Evolutionary conservation across 176 grass and related monocot genomes (phyloP).

Genomic region (Lolium multiflorum): DNA sequence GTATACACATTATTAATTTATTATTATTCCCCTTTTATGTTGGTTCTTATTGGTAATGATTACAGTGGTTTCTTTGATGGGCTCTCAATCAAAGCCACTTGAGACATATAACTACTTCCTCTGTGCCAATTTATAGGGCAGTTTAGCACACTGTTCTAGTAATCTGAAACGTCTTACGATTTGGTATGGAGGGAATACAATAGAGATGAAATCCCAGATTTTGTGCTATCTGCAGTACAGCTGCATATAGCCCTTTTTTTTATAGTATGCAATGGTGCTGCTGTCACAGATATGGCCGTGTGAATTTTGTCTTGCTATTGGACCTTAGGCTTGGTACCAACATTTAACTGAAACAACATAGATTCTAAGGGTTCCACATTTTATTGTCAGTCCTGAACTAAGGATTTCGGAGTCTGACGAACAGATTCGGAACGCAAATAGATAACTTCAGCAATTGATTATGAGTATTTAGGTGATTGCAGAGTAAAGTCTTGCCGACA

Average conservation of each 20-base stretch:
- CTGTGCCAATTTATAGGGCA: no score
- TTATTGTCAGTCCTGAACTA: no score
- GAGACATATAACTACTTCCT: constrained; percentile 70
- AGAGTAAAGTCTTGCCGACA: no score
- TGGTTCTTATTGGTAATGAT: constrained; percentile 41
- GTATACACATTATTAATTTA: constrained; percentile 14
- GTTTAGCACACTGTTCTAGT: no score
- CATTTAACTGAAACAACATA: constrained; percentile 2
- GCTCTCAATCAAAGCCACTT: constrained; percentile 70
- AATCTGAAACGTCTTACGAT: no score
- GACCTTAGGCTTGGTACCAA: neutral
- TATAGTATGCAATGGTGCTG: neutral
- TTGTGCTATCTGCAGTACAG: constrained; percentile 18
- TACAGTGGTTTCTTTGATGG: constrained; percentile 57
- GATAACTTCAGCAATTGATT: no score
- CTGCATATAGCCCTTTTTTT: neutral
- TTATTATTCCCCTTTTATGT: neutral
- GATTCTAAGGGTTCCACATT: constrained; percentile 29
- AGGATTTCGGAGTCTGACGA: no score
- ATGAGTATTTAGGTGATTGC: no score
- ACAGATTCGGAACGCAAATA: no score
- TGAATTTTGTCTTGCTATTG: constrained; percentile 30
- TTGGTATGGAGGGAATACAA: constrained; percentile 31
- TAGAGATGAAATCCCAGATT: constrained; percentile 97
- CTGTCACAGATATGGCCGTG: neutral